Conservation (phyloP, 164 flowering plant genomes). For the Aristolochia californica region DNA sequence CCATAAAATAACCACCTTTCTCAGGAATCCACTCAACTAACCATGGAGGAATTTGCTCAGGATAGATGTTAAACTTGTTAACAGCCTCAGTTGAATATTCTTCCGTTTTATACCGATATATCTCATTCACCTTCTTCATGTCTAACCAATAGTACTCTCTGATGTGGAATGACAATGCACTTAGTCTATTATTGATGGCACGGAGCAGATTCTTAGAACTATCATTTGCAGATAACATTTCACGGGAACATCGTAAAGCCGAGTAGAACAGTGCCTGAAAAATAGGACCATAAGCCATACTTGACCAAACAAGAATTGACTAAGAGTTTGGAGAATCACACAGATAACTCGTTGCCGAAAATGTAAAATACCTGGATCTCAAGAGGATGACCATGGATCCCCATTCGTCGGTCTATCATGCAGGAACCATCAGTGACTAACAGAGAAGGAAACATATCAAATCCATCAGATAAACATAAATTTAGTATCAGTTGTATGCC, state of each 20-base stretch:
- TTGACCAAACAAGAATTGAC: too few species aligned
- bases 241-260: constrained; percentile 73
- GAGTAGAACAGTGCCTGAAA: constrained; percentile 75
- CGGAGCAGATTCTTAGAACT: constrained; percentile 55
- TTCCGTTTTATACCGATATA: constrained; percentile 85
- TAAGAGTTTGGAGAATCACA: neutral
- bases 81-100: constrained; percentile 80
- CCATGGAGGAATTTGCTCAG: constrained; percentile 88
- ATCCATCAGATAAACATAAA: constrained; percentile 78
- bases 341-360: neutral
- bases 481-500: constrained; percentile 74
- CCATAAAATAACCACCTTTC: constrained; percentile 71
- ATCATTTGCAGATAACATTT: constrained; percentile 66
- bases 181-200: constrained; percentile 78
- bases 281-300: neutral
- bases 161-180: constrained; percentile 84
- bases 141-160: constrained; percentile 90
- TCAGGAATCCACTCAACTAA: constrained; percentile 87
- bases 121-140: constrained; percentile 78
- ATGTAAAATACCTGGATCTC: constrained; percentile 60
- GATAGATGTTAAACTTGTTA: constrained; percentile 90
- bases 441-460: constrained; percentile 92
- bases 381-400: constrained; percentile 95
- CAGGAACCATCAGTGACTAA: constrained; percentile 94
- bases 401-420: constrained; percentile 96